phyloP scores from a whole-genome alignment of 768 basidiomycete genomes.

The Rhodotorula toruloides region DNA sequence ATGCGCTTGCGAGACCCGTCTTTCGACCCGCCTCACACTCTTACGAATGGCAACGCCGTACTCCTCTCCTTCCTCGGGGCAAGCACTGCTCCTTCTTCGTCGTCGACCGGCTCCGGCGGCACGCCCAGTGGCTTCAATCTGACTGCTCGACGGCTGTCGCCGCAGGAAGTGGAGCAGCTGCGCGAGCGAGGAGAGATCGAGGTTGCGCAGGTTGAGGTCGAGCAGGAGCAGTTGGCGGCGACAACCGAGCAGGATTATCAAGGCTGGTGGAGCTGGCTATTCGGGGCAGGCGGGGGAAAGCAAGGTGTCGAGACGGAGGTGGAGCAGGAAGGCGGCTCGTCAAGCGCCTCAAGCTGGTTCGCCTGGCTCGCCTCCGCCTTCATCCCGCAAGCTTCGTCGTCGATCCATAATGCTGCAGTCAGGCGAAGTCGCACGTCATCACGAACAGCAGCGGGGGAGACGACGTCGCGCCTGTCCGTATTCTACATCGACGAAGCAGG shows the following conservation, averaged over 20 bases:
- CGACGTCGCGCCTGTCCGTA: slow-evolving; percentile 3
- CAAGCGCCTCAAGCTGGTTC: background rate
- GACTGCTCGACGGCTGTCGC: slow-evolving; percentile 12
- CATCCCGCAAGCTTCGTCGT: no score
- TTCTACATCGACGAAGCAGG: slow-evolving; percentile 6
- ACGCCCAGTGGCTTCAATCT: no score
- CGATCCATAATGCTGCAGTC: no score
- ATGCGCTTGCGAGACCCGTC: background rate
- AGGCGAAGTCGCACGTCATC: no score
- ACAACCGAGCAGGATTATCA: background rate
- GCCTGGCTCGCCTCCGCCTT: background rate
- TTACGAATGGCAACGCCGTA: slow-evolving; percentile 25
- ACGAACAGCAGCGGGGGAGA: background rate
- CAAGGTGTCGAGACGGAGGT: no score
- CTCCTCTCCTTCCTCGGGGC: slow-evolving; percentile 29
- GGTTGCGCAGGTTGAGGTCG: background rate
- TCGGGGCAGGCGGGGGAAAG: background rate
- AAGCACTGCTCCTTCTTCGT: background rate
- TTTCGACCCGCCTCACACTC: background rate
- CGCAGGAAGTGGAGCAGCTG: background rate
- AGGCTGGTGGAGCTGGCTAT: slow-evolving; percentile 5
- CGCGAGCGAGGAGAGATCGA: background rate
- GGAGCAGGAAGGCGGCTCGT: no score
- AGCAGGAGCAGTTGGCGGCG: no score
- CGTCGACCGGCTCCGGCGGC: background rate